Evolutionary conservation across 164 flowering plant species (phyloP), one percentile per base, ranked within the genome.

Genomic region (Piper betle): DNA sequence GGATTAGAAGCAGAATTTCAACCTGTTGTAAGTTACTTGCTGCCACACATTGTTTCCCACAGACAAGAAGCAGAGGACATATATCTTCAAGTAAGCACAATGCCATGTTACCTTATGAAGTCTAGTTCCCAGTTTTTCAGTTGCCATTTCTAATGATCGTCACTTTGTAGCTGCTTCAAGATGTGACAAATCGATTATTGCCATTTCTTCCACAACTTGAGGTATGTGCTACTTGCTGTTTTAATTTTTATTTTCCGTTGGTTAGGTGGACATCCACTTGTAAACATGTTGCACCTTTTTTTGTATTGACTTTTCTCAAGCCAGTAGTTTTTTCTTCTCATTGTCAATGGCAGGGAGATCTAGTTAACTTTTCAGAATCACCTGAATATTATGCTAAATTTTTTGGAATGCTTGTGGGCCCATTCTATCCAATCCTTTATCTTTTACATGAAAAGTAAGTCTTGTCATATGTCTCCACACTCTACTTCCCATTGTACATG

Each of bases 1-100:
- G 91, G 94, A 66, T 81, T 91, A 68, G 96, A 86, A 64, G 85
- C 91, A 10, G 97, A 91, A 73, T 91, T 91, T 75, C 97, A 86
- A 70, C 87, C 94, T 46, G 90, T 88, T 74, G 86, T 87, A 42
- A 81, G 73, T 76, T 69, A 86, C 71, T 70, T 91, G 64, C 71
- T 91, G 73, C 96, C 97, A 16, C 80, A 82, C 57, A 91, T 91
- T 64, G 71, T 82, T 50, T 77, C 88, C 39, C 84, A 82, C 69
- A 88, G 85, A 72, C 93, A 84, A 71, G 94, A 87, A 71, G 78
- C 73, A 60, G 71, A 81, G 39, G 87, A 82, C 77, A 65, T 82
- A 78, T 83, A 88, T 81, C 94, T 88, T 69, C 91, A 86, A 96
- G 97, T 91, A 60, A 70, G 69, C 53, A 60, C 64, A 37, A n/a